Base-by-base conservation (phyloP, 2,329 filamentous ascomycete genomes). In the Aspergillus sp. region DNA sequence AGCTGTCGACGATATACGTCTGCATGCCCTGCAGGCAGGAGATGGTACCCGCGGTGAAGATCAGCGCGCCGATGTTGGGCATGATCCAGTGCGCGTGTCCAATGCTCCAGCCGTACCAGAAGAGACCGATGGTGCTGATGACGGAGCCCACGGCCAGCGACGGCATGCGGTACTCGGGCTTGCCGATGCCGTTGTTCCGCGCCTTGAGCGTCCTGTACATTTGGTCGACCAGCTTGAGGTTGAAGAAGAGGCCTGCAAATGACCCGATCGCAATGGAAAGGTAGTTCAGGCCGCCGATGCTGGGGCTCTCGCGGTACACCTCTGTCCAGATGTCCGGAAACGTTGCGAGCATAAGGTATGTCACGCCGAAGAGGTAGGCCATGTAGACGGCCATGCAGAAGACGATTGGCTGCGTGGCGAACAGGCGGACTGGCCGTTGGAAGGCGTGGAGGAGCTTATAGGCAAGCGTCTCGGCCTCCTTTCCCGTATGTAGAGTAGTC, bases 81-180 rank as follows among this genome's bases (percentile, higher is more conserved):
- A 78, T 70, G 32, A 82, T 78, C 76, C 81, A 83, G 56, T 82
- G 79, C 0, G 71, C 61, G 29, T 69, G 65, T 1, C 67, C 66
- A 44, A 80, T 78, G 1, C 72, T 73, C 81, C 81, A 85, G 16
- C 81, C 81, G 56, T 85, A 85, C 64, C 78, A 76, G 57, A 83
- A 81, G 1, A 85, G 65, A 0, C 81, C 79, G 0, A 75, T 55
- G 0, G 81, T 80, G 0, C 79, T 71, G 1, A 85, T 53, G 0
- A 84, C 38, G 0, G 78, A 77, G 0, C 78, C 81, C 0, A 78
- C 70, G 6, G 83, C 60, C 66, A 84, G 78, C 3, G 85, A 69
- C 0, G 84, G 84, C 0, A 86, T 72, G n/a, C 86, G 81, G 58
- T 80, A 84, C 58, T 89, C 86, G 0, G 86, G 85, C 5, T 50